Base-by-base conservation (phyloP, 164 flowering plant species). In the Echeveria elegans region DNA sequence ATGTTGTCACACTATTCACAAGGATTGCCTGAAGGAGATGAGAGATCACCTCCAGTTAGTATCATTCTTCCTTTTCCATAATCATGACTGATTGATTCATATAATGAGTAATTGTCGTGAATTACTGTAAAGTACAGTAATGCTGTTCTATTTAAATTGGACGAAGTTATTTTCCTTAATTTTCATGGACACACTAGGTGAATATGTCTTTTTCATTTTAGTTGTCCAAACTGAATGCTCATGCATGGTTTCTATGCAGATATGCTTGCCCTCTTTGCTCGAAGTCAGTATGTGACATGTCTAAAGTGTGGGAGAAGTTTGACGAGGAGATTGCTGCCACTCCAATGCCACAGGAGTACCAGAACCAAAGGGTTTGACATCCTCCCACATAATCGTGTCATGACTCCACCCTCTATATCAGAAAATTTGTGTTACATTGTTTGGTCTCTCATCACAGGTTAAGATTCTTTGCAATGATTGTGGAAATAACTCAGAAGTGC, bases 201-300 rank as follows among this genome's bases (percentile, higher is more conserved):
- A 21, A 30, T 28, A 24, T 24, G 10, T 12, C 19, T 5, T 10
- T 23, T 6, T 53, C 59, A 23, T 53, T 7, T 23, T 53, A 53
- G 1, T 9, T 23, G 59, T 53, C 59, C 28, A 6, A 8, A 53
- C 24, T 23, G 61, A 2, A 26, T 56, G 61, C 30, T 70, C 21
- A 47, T 28, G 32, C 45, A n/a, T 32, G 14, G 41, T 63, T 45
- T 34, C 58, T 30, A 21, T 16, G 62, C 80, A 93, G 98, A 59
- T 93, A 82, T 77, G 90, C 94, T 31, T 93, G 98, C 76, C 98
- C 98, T 38, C 84, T 93, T 32, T 93, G 98, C 79, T 90, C 90
- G 36, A 90, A 86, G 80, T 88, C 98, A 2, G 94, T 93, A 1
- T 87, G 96, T 80, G 98, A 92, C 68, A 92, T 92, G 98, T 90